Conservation (phyloP, 2,329 filamentous ascomycete genomes). For the Epichloe baconii region DNA sequence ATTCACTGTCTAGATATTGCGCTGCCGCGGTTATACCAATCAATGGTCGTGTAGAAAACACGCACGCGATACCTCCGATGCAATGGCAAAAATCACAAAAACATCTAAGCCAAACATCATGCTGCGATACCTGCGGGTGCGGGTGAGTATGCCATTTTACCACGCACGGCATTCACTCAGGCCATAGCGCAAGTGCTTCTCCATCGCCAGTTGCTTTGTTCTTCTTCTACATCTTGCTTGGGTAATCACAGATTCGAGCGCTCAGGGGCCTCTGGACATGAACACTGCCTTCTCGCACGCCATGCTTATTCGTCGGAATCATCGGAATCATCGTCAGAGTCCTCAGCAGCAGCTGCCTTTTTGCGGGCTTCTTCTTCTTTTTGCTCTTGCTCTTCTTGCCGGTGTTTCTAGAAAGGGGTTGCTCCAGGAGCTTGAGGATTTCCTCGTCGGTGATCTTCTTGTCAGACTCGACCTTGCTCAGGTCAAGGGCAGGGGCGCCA, state of each 20-base stretch:
- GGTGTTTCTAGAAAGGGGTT: slow-evolving; percentile 73
- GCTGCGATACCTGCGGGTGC: background rate
- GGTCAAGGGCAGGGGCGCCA: slow-evolving; percentile 60
- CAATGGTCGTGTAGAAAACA: background rate
- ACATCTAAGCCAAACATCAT: background rate
- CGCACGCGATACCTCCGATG: background rate
- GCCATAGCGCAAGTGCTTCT: background rate
- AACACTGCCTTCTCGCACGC: background rate
- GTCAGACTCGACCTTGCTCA: slow-evolving; percentile 78
- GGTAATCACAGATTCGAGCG: background rate
- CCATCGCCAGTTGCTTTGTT: background rate
- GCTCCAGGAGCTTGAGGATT: slow-evolving; percentile 85
- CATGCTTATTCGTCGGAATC: slow-evolving; percentile 10
- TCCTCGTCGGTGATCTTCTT: slow-evolving; percentile 98
- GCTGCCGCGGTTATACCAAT: background rate
- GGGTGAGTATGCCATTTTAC: background rate
- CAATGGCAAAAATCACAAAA: background rate
- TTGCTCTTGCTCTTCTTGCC: slow-evolving; percentile 85
- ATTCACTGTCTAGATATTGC: slow-evolving; percentile 7
- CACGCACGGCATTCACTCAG: background rate
- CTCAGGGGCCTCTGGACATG: background rate
- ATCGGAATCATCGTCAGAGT: slow-evolving; percentile 24
- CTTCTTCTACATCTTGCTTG: background rate
- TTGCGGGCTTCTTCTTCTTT: slow-evolving; percentile 54
- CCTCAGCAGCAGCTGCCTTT: slow-evolving; percentile 25